Evolutionary conservation across 768 basidiomycete genomes (phyloP).

Genomic region (Hygrophorus russula): DNA sequence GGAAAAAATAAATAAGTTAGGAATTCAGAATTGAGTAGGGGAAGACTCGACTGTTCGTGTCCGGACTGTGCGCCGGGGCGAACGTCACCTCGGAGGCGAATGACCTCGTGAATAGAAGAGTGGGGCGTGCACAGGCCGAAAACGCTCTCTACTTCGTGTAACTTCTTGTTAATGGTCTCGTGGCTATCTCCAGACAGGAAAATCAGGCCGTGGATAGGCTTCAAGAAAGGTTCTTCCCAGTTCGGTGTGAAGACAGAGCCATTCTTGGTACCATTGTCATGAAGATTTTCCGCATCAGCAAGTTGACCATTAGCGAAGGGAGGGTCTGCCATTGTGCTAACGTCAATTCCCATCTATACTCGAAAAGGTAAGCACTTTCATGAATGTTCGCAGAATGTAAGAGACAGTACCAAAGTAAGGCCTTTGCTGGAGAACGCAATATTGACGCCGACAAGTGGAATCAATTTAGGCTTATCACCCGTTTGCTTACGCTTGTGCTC

Average conservation of each 20-base stretch:
- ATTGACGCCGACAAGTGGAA: constrained; percentile 36
- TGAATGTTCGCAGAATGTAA: background rate
- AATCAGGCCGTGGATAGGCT: constrained; percentile 37
- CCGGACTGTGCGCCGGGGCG: constrained; percentile 32
- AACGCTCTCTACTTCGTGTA: constrained; percentile 22
- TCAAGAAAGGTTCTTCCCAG: constrained; percentile 37
- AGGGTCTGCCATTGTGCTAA: too few relatives aligned
- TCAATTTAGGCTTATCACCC: constrained; percentile 18
- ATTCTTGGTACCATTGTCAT: background rate
- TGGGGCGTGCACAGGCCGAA: constrained; percentile 20
- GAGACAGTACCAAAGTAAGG: constrained; percentile 22
- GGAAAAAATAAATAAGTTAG: background rate
- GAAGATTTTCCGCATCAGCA: too few relatives aligned
- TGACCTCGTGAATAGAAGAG: constrained; percentile 29
- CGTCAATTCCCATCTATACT: too few relatives aligned
- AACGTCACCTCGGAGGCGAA: constrained; percentile 26
- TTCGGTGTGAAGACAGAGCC: constrained; percentile 21
- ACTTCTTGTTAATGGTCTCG: constrained; percentile 23
- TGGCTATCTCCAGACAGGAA: constrained; percentile 36
- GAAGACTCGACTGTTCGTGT: constrained; percentile 30
- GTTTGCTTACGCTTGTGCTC: constrained; percentile 25
- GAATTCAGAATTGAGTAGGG: background rate
- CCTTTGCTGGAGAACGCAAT: constrained; percentile 42
- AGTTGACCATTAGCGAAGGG: too few relatives aligned
- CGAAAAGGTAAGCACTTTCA: too few relatives aligned